Base-by-base conservation (phyloP, 768 basidiomycete genomes). In the Dacryopinax primogenitus region DNA sequence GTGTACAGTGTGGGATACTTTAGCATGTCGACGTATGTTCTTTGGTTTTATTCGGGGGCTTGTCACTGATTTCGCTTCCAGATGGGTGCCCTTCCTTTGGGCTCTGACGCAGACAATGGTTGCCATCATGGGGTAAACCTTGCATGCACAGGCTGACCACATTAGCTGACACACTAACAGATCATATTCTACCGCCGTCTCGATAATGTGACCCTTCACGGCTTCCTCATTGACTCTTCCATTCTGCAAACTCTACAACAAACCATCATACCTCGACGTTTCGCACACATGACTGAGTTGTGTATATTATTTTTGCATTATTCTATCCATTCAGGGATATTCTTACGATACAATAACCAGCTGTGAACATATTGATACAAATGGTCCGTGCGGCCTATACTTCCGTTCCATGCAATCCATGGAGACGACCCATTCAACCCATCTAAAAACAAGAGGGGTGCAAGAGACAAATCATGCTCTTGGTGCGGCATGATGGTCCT, bases 261-360 rank as follows among this genome's bases (percentile, higher is more conserved):
- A 18, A 23, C 11, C 4, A 23, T 11, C 30, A 58, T 30, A 30
- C 26, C 11, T 28, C 13, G 23, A 28, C 51, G 7, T 32, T 28
- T 18, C 51, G 32, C 30, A 30, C 30, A 58, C 32, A 23, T 28
- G 23, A 32, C 26, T 58, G 51, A 58, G 23, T 30, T 28, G 26
- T 58, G 51, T 58, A 58, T 30, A 58, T 30, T 58, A 58, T 11
- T 28, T 58, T 21, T 58, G 51, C 51, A 58, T 58, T 58, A 58
- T 30, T 58, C 51, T 58, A 58, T 58, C 51, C 51, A 13, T 44
- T 15, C 41, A 44, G 18, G 3, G 41, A 18, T 44, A 6, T 44
- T 44, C 41, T 6, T 58, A 58, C 51, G 32, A 58, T 58, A 58
- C 23, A 58, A 32, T 28, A 58, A 58, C 3, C 26, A 7, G 32